These are phyloP conservation scores for Mortierella sp. DNA, from an alignment of 371 early-diverging fungal species.

Conservation along the genomic window DNA sequence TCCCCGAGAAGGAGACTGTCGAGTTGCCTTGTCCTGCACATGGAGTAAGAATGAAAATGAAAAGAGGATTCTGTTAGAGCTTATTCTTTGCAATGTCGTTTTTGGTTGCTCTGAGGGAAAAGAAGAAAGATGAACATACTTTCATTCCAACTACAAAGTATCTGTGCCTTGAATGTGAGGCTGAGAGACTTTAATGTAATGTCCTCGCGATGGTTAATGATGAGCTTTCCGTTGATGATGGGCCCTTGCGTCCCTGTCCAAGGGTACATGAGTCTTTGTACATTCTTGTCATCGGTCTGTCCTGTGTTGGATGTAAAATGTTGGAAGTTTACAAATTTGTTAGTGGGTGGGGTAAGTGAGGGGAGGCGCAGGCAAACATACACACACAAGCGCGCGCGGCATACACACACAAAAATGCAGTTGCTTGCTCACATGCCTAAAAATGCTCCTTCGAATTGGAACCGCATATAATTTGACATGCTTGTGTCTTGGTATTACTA, in stretches of 20 bases:
- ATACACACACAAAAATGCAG: too few relatives aligned
- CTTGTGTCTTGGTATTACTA: background rate
- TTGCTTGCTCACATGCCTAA: slow-evolving; percentile 29
- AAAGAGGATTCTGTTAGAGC: background rate
- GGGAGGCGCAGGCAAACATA: background rate
- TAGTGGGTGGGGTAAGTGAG: background rate
- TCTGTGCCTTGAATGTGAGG: slow-evolving; percentile 40
- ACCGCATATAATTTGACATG: slow-evolving; percentile 45
- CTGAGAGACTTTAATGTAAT: slow-evolving; percentile 41
- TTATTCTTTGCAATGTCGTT: background rate
- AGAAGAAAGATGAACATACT: slow-evolving; percentile 19
- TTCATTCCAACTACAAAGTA: slow-evolving; percentile 40
- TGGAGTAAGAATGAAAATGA: background rate
- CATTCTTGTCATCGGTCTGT: slow-evolving; percentile 27
- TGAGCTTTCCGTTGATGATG: slow-evolving; percentile 46
- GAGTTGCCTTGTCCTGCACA: slow-evolving; percentile 19
- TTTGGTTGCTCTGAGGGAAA: background rate
- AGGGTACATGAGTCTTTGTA: slow-evolving; percentile 45
- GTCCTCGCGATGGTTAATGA: slow-evolving; percentile 43
- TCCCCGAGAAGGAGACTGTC: slow-evolving; percentile 26
- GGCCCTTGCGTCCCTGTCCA: slow-evolving; percentile 54
- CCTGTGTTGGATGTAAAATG: slow-evolving; percentile 14
- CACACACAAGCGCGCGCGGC: background rate
- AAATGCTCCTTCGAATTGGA: slow-evolving; percentile 45
- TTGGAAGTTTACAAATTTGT: background rate